A percentile compares a stretch with the other conserved stretches of the same genome.
Conservation (phyloP, 2,329 filamentous ascomycete genomes). For the Trichoderma sp. region DNA sequence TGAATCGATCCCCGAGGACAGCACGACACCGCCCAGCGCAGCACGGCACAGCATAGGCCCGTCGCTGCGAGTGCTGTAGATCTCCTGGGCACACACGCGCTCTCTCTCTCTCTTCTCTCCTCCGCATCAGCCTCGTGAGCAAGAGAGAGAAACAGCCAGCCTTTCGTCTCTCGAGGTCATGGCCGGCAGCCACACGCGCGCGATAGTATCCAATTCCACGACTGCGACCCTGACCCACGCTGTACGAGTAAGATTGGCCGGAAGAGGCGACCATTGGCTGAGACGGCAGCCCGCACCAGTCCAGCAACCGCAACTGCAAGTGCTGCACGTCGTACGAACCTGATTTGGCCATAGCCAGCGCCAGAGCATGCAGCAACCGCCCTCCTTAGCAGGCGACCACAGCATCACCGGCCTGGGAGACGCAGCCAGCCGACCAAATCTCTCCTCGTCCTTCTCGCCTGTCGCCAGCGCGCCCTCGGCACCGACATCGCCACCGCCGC, state of each 20-base stretch:
- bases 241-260: conserved; percentile 19
- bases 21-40: no score
- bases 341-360: no score
- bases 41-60: background rate
- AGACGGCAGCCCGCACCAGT: conserved; percentile 18
- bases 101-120: conserved; percentile 10
- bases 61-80: conserved; percentile 10
- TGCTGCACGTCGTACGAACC: no score
- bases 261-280: conserved; percentile 18
- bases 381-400: conserved; percentile 32
- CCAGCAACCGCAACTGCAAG: background rate
- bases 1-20: background rate
- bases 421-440: conserved; percentile 10
- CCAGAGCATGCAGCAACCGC: conserved; percentile 36
- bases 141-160: no score
- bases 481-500: conserved; percentile 18
- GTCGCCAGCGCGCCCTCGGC: conserved; percentile 20
- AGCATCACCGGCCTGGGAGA: conserved; percentile 15
- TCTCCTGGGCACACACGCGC: background rate
- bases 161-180: conserved; percentile 13
- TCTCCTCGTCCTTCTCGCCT: background rate
- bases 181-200: conserved; percentile 23
- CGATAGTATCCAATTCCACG: conserved; percentile 1
- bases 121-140: background rate
- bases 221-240: conserved; percentile 20